phyloP scores from a whole-genome alignment of 108 stramenopile species.

The Stephanodiscus triporus region DNA sequence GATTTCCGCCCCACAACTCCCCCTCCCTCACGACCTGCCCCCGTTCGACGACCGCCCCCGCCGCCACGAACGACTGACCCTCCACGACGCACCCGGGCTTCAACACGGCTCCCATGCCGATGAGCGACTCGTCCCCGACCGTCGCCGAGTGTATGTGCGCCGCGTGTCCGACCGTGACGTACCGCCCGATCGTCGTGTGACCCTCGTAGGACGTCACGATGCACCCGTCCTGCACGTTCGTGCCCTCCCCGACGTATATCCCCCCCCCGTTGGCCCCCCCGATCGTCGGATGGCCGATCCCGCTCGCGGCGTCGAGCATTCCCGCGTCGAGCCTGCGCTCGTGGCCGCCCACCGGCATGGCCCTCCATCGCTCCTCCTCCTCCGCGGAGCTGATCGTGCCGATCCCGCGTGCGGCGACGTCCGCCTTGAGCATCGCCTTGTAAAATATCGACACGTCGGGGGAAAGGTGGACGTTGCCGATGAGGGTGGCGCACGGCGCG shows the following conservation, averaged over 20 bases:
- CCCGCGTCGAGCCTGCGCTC: conserved; percentile 39
- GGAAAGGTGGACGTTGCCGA: conserved; percentile 77
- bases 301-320: conserved; percentile 33
- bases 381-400: conserved; percentile 17
- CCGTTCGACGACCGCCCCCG: conserved; percentile 73
- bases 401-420: conserved; percentile 67
- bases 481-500: conserved; percentile 86
- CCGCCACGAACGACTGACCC: conserved; percentile 77
- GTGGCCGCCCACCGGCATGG: conserved; percentile 28
- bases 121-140: conserved; percentile 78
- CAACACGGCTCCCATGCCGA: conserved; percentile 85
- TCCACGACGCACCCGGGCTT: conserved; percentile 65
- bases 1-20: conserved; percentile 87
- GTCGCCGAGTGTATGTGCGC: conserved; percentile 85
- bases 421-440: conserved; percentile 79
- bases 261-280: conserved; percentile 67
- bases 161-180: conserved; percentile 86
- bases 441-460: conserved; percentile 81
- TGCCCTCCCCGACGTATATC: conserved; percentile 80
- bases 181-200: conserved; percentile 76
- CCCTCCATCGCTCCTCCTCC: conserved; percentile 44
- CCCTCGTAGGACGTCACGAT: conserved; percentile 68
- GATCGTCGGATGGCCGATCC: conserved; percentile 45
- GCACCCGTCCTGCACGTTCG: conserved; percentile 88
- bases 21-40: conserved; percentile 64